Percentiles rank a stretch among this genome's conserved stretches.
Evolutionary conservation across 768 basidiomycete species (phyloP).

Genomic region (Mycena leptocephala): DNA sequence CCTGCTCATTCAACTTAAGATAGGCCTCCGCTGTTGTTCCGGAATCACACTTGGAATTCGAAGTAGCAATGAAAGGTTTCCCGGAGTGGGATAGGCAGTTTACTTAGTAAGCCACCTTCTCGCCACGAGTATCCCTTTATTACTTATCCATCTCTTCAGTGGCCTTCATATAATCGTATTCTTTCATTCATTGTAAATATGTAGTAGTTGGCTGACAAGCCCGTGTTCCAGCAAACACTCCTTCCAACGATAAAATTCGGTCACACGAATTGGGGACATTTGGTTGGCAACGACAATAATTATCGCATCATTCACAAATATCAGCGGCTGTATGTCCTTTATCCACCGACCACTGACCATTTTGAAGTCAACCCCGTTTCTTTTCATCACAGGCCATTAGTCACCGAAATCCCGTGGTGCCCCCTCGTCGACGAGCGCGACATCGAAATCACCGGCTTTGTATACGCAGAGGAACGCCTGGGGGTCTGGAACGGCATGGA

Average conservation of each 20-base stretch:
- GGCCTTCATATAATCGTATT: constrained; percentile 23
- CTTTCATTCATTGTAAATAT: not conserved
- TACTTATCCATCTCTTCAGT: not conserved
- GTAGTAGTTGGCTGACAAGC: not conserved
- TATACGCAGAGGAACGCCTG: constrained; percentile 20
- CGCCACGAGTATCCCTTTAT: too few species aligned
- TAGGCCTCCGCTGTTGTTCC: constrained; percentile 23
- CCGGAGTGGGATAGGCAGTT: constrained; percentile 15
- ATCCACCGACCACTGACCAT: too few species aligned
- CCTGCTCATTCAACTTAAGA: not conserved
- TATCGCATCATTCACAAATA: constrained; percentile 8
- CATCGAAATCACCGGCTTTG: constrained; percentile 7
- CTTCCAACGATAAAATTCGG: constrained; percentile 19
- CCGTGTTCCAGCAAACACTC: constrained; percentile 23
- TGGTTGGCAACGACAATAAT: constrained; percentile 16
- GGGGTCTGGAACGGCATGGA: constrained; percentile 39
- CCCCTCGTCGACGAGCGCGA: constrained; percentile 25
- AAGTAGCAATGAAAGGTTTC: not conserved
- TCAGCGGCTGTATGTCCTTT: not conserved
- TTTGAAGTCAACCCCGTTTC: not conserved
- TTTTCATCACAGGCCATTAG: not conserved
- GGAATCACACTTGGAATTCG: not conserved
- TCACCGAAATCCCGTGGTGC: constrained; percentile 25
- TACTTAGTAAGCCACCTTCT: not conserved
- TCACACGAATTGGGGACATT: constrained; percentile 37